Conservation (phyloP, 495 filamentous ascomycete genomes). For the Annulohypoxylon stygium region DNA sequence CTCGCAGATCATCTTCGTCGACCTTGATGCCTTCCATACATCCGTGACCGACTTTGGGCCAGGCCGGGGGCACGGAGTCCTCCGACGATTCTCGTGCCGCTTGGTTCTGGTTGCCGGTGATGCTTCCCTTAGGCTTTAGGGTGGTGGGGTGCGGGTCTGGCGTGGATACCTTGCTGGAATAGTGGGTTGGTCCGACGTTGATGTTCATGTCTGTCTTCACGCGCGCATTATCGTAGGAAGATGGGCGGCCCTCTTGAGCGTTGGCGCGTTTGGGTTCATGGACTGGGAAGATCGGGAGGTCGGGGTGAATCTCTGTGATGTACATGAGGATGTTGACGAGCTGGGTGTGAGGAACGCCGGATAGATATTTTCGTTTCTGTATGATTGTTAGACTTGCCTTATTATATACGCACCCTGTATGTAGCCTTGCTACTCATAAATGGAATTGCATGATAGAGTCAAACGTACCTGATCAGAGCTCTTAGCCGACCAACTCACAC, state of each 20-base stretch:
- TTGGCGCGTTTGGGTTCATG: slow-evolving; percentile 41
- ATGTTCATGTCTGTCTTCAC: slow-evolving; percentile 33
- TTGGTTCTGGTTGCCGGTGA: slow-evolving; percentile 11
- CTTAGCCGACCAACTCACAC: slow-evolving; percentile 61
- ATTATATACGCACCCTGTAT: slow-evolving; percentile 49
- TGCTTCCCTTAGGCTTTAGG: slow-evolving; percentile 5
- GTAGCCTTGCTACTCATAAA: slow-evolving; percentile 43
- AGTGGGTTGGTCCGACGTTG: slow-evolving; percentile 30
- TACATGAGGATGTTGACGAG: slow-evolving; percentile 55
- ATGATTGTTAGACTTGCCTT: slow-evolving; percentile 16
- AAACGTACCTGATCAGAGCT: slow-evolving; percentile 57
- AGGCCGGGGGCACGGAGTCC: slow-evolving; percentile 67
- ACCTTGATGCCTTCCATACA: slow-evolving; percentile 62
- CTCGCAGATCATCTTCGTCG: slow-evolving; percentile 62
- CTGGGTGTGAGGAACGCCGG: slow-evolving; percentile 54
- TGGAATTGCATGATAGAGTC: slow-evolving; percentile 51
- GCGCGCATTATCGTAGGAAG: slow-evolving; percentile 25
- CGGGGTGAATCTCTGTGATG: slow-evolving; percentile 54
- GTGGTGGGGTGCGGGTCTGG: slow-evolving; percentile 29
- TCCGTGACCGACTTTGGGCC: slow-evolving; percentile 75
- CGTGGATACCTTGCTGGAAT: slow-evolving; percentile 41
- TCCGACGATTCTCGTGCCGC: slow-evolving; percentile 38
- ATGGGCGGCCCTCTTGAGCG: slow-evolving; percentile 53
- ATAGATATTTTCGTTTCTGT: slow-evolving; percentile 58
- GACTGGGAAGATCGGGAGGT: slow-evolving; percentile 60